Evolutionary conservation across 2,329 filamentous ascomycete species (phyloP), one percentile per base, ranked within the genome.

Genomic region (Alternaria triticina): DNA sequence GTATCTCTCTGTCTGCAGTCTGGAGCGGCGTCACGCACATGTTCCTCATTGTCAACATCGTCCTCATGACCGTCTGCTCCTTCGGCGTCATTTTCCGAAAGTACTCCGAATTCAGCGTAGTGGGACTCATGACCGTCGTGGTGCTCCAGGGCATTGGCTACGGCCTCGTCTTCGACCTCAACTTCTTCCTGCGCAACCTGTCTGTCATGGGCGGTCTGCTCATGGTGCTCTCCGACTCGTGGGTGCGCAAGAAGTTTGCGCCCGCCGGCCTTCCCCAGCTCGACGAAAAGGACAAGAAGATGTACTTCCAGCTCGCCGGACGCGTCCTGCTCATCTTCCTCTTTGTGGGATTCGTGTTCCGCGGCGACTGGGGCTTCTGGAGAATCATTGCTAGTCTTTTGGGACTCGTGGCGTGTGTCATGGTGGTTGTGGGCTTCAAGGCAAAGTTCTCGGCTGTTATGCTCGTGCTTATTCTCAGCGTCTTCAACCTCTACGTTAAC

Each of bases 351-450:
- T 99, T 99, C 77, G 91, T 99, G 74, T 97, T 97, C 84, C 92
- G 93, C 61, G 96, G 96, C 71, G 87, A 94, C 76, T 99, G 96
- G 96, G 92, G 89, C 76, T 82, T 97, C 76, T 94, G 94, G 87
- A 89, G 96, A 77, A 87, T 98, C 54, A 74, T 94, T 57, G 94
- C 97, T 70, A 96, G 92, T 70, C 74, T 94, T 67, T 83, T 98
- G 66, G 96, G 96, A 59, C 89, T 96, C 61, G 86, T 97, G 61
- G 95, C 96, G 66, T 98, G 94, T 77, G 87, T 99, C 76, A 99
- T 99, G 96, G 96, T 99, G 66, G 93, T 97, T 57, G 96, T 99
- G 69, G 96, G 96, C 47, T 99, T 99, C 89, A 99, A 99, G 89
- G 95, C 96, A 77, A 99, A 99, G 89, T 97, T 94, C 86, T 97